Base-by-base conservation (phyloP, 23 red algal species). In the Gracilaria domingensis region DNA sequence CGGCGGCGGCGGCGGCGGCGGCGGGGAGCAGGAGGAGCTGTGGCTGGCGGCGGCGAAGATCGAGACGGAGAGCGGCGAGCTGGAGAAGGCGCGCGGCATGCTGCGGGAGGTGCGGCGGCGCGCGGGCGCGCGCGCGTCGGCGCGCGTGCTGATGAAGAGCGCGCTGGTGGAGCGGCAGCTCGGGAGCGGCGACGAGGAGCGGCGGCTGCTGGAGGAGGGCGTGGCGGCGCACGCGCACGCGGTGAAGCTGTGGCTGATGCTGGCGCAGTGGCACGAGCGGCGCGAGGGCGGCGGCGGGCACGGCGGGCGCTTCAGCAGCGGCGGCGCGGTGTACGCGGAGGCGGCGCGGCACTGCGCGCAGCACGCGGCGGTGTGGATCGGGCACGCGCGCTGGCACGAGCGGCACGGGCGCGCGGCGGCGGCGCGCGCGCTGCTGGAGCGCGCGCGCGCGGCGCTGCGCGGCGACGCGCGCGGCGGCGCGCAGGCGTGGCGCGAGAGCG, bases 1-100 rank as follows among this genome's bases (percentile, higher is more conserved):
- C 75, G 93, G 13, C 70, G 93, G 79, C 49, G 36, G 59, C 33
- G 75, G 57, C 89, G 89, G 37, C 80, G 93, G 38, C 6, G 83
- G 83, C 53, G 80, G 70, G 0, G 79, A 86, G 25, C 50, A 66
- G 23, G 91, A 90, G 36, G 66, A 64, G 6, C 64, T 98, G 20
- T 98, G 90, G 95, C 80, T 98, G 29, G 95, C 91, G 25, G 90
- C 90, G 3, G 95, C 89, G 13, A 91, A 93, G 70, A 65, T 98
- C 38, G 95, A 98, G 54, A 90, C 85, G 36, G 87, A 93, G 29
- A 79, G 66, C 29, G 82, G 92, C 0, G 84, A 94, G 84, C 42
- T 89, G 76, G 47, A 55, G 34, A 70, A 80, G 45, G 95, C 89
- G 0, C 75, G 95, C 1, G 64, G 55, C 1, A 78, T 98, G 16